These are phyloP conservation scores for Aureoboletus auriporus DNA, from an alignment of 768 basidiomycete genomes.

Conservation along the genomic window DNA sequence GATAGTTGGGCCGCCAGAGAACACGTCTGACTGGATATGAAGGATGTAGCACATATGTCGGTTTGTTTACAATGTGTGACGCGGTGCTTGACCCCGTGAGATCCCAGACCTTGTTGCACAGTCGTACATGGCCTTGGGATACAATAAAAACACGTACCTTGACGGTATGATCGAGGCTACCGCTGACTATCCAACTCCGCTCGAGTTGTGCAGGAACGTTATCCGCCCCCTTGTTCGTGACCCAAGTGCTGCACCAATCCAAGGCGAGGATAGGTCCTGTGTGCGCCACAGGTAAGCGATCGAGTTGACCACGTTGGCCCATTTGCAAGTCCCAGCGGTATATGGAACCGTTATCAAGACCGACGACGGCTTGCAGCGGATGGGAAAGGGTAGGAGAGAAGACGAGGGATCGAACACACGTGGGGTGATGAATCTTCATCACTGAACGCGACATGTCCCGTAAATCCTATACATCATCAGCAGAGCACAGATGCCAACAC, in stretches of 20 bases:
- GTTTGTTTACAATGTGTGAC: slow-evolving; percentile 58
- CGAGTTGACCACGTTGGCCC: slow-evolving; percentile 70
- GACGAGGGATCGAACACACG: slow-evolving; percentile 61
- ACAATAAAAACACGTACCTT: slow-evolving; percentile 43
- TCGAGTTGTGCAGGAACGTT: slow-evolving; percentile 12
- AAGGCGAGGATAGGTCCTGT: slow-evolving; percentile 65
- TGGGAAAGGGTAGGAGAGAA: slow-evolving; percentile 66
- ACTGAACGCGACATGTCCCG: slow-evolving; percentile 65
- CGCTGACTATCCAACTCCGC: slow-evolving; percentile 74
- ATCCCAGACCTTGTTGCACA: slow-evolving; percentile 62
- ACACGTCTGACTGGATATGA: slow-evolving; percentile 72
- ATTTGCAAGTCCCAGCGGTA: slow-evolving; percentile 78
- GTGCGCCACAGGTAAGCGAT: slow-evolving; percentile 72
- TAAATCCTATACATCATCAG: slow-evolving; percentile 50
- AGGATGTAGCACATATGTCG: slow-evolving; percentile 69
- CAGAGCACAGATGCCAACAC: neutral
- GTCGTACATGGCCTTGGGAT: slow-evolving; percentile 1
- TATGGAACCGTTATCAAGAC: slow-evolving; percentile 67
- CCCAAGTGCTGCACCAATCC: slow-evolving; percentile 57
- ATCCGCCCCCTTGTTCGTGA: slow-evolving; percentile 14
- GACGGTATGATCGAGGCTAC: slow-evolving; percentile 73
- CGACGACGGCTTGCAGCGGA: slow-evolving; percentile 65
- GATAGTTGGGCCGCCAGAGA: slow-evolving; percentile 71
- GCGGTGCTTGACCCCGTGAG: slow-evolving; percentile 36
- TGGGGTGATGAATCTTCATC: slow-evolving; percentile 67